Evolutionary conservation across 345 rosid genomes (phyloP).

Genomic region (Murraya paniculata): DNA sequence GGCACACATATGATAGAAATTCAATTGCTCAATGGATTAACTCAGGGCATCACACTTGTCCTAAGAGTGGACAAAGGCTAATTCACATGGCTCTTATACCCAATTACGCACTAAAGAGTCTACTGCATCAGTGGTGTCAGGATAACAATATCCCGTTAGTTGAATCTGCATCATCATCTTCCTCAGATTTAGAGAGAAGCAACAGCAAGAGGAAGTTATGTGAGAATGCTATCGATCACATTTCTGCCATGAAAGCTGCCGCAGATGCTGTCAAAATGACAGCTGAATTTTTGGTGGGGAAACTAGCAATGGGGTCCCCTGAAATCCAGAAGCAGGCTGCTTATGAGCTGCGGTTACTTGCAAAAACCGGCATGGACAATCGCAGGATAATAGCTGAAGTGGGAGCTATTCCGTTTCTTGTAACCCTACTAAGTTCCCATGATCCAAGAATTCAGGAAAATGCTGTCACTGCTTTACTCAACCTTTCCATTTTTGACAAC

Average conservation of each 20-base stretch:
- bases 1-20: constrained; percentile 61
- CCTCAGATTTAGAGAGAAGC: constrained; percentile 26
- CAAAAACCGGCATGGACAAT: constrained; percentile 65
- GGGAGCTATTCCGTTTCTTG: constrained; percentile 68
- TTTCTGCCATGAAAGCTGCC: constrained; percentile 49
- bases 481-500: constrained; percentile 59
- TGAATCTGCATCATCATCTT: constrained; percentile 38
- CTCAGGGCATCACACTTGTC: constrained; percentile 68
- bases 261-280: constrained; percentile 57
- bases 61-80: constrained; percentile 59
- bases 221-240: constrained; percentile 44
- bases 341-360: constrained; percentile 60
- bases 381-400: constrained; percentile 60
- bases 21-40: constrained; percentile 71
- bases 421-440: constrained; percentile 39
- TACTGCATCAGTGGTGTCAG: constrained; percentile 64
- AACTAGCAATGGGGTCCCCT: constrained; percentile 61
- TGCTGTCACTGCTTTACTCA: constrained; percentile 63
- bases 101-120: constrained; percentile 60
- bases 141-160: constrained; percentile 47
- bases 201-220: constrained; percentile 24
- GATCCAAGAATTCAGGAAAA: constrained; percentile 67
- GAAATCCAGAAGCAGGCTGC: constrained; percentile 68
- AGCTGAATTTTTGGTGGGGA: constrained; percentile 71
- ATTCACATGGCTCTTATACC: constrained; percentile 69